Evolutionary conservation across 495 filamentous ascomycete species (phyloP).

Genomic region (Podospora conica): DNA sequence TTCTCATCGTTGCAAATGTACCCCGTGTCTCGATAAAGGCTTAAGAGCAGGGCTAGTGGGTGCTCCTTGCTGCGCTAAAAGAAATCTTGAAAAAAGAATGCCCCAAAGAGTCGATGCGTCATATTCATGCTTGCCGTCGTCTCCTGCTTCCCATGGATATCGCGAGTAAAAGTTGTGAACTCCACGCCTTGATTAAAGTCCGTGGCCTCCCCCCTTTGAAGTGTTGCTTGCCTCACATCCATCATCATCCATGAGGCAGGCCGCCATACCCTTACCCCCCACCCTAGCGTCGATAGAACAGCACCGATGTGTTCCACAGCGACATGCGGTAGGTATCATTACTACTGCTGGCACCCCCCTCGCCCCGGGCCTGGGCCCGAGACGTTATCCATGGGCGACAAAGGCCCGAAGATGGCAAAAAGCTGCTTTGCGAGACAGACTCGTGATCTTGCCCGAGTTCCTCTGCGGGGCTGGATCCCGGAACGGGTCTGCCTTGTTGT

Average conservation of each 20-base stretch:
- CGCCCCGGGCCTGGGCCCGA: not conserved
- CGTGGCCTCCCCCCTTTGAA: not conserved
- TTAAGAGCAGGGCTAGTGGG: not conserved
- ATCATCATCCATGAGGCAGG: not conserved
- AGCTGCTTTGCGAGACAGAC: constrained; percentile 41
- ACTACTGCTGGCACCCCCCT: not conserved
- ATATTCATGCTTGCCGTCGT: not conserved
- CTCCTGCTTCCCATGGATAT: not conserved
- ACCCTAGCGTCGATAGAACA: constrained; percentile 33
- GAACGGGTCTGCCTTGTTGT: constrained; percentile 42
- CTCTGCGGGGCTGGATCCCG: constrained; percentile 32
- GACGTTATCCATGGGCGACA: constrained; percentile 1
- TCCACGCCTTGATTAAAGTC: not conserved
- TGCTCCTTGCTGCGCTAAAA: not conserved
- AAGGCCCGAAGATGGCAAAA: constrained; percentile 40
- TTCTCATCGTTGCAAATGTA: not conserved
- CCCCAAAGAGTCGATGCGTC: not conserved
- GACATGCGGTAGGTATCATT: constrained; percentile 17
- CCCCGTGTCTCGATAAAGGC: not conserved
- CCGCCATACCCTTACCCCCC: not conserved
- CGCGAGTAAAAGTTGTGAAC: not conserved
- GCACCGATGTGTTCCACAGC: constrained; percentile 24
- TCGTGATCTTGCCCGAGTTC: constrained; percentile 11
- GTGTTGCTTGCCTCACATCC: not conserved
- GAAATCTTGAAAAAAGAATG: not conserved